phyloP scores from a whole-genome alignment of 495 filamentous ascomycete species.

The Coniosporium apollinis region DNA sequence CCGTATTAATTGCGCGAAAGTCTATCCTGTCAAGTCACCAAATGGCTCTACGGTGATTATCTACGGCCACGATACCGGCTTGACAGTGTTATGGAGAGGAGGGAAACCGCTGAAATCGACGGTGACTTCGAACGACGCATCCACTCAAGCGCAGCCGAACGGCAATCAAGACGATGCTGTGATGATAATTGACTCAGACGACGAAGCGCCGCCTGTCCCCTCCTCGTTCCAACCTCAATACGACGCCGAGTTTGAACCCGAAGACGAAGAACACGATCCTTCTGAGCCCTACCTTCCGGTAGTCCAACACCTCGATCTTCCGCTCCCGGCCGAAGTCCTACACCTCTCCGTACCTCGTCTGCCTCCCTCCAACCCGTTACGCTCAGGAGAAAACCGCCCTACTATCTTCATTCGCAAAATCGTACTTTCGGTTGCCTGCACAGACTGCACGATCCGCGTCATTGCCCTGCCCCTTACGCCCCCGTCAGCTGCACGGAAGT shows the following conservation, averaged over 20 bases:
- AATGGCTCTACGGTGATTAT: conserved; percentile 75
- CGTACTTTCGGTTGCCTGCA: conserved; percentile 53
- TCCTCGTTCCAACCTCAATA: conserved; percentile 7
- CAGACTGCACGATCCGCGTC: conserved; percentile 49
- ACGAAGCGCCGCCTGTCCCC: conserved; percentile 32
- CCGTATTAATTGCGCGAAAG: conserved; percentile 53
- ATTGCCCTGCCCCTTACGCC: conserved; percentile 58
- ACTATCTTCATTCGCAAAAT: conserved; percentile 45
- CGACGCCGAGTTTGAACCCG: conserved; percentile 32
- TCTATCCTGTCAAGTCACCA: conserved; percentile 59
- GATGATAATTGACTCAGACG: conserved; percentile 69
- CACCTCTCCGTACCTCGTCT: conserved; percentile 21
- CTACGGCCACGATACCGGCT: conserved; percentile 64
- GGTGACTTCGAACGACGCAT: conserved; percentile 18
- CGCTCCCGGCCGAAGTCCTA: conserved; percentile 20
- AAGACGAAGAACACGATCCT: conserved; percentile 43
- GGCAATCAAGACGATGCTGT: conserved; percentile 36
- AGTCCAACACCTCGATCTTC: conserved; percentile 20
- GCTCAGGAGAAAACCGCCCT: conserved; percentile 33
- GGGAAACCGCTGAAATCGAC: conserved; percentile 44
- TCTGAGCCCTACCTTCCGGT: conserved; percentile 29
- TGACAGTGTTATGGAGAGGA: conserved; percentile 68
- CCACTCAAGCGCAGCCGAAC: conserved; percentile 21
- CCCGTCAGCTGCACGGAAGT: conserved; percentile 39
- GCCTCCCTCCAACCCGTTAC: conserved; percentile 7